These are phyloP conservation scores for Penicillium sp. DNA, from an alignment of 2,329 filamentous ascomycete genomes.

Conservation along the genomic window DNA sequence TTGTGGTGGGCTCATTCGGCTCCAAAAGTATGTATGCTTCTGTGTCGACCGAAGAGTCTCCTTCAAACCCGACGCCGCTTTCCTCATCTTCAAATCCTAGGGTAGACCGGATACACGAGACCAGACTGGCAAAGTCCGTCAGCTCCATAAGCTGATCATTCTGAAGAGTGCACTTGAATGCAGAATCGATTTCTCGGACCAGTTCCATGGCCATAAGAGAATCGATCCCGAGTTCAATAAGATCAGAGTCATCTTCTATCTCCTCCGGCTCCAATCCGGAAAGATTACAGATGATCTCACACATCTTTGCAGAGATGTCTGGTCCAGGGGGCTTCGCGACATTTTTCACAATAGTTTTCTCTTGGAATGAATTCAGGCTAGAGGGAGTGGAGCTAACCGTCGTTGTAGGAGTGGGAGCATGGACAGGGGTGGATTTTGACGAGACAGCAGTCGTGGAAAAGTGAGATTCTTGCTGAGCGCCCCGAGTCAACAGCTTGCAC, in stretches of 20 bases:
- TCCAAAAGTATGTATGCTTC: too few species aligned
- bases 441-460: not conserved
- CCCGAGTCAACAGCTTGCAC: slow-evolving; percentile 13
- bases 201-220: slow-evolving; percentile 54
- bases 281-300: too few species aligned
- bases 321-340: slow-evolving; percentile 30
- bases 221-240: slow-evolving; percentile 52
- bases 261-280: slow-evolving; percentile 21
- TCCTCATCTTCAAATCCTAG: too few species aligned
- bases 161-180: slow-evolving; percentile 38
- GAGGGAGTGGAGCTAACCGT: too few species aligned
- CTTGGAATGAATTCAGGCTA: not conserved
- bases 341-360: not conserved
- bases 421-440: not conserved
- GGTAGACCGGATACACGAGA: not conserved
- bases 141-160: slow-evolving; percentile 31
- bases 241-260: slow-evolving; percentile 36
- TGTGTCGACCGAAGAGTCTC: too few species aligned
- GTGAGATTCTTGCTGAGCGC: not conserved
- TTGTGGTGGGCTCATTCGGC: too few species aligned
- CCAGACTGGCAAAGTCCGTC: slow-evolving; percentile 31
- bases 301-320: slow-evolving; percentile 21
- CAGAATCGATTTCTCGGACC: slow-evolving; percentile 42
- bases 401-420: not conserved
- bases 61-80: too few species aligned